Conservation (phyloP, 176 grass and related monocot species). For the Raddia guianensis region DNA sequence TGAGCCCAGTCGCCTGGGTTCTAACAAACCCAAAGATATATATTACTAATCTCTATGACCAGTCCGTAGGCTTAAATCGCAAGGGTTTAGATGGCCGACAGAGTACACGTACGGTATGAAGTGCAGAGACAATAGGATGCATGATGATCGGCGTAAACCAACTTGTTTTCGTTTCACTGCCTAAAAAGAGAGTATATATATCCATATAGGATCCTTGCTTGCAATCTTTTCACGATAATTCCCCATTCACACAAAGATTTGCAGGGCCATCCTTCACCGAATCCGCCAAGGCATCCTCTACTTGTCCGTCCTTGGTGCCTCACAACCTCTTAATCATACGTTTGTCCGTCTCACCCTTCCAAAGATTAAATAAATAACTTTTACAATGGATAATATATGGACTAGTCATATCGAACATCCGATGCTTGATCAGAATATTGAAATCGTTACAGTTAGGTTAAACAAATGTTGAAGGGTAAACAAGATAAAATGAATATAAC, state of each 20-base stretch:
- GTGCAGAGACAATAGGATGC: too few species aligned
- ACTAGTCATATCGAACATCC: too few species aligned
- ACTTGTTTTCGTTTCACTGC: neutral
- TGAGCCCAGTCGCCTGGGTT: too few species aligned
- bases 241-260: neutral
- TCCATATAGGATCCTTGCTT: neutral
- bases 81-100: neutral
- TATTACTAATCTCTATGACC: neutral
- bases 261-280: conserved; percentile 16
- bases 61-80: neutral
- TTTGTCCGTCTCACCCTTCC: neutral
- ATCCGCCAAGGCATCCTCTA: conserved; percentile 22
- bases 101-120: neutral
- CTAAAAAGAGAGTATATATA: neutral
- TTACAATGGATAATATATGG: too few species aligned
- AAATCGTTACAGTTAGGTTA: too few species aligned
- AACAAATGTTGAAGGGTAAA: too few species aligned
- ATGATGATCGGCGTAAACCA: neutral
- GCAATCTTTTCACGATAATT: conserved; percentile 11
- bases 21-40: too few species aligned
- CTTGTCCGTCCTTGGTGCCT: neutral
- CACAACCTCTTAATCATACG: neutral
- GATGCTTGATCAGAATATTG: too few species aligned
- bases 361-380: neutral
- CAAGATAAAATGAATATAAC: too few species aligned